Percentiles rank a stretch among this genome's conserved stretches.
These are phyloP conservation scores for Tuber magnatum DNA, from an alignment of 495 filamentous ascomycete species.

Conservation along the genomic window DNA sequence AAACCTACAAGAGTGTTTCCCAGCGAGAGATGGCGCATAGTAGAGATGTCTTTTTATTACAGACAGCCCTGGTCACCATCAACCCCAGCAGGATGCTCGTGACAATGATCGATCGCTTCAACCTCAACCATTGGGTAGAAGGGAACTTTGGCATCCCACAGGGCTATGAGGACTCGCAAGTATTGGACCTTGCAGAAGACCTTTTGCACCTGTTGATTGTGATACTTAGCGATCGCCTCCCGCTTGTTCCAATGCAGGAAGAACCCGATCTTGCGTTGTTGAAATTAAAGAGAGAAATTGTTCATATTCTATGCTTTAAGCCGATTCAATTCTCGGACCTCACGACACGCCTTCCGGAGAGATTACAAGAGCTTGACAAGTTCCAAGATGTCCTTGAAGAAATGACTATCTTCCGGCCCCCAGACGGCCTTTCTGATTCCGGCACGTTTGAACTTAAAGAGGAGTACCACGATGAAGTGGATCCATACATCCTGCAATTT, in stretches of 20 bases:
- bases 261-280: conserved; percentile 58
- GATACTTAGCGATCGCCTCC: conserved; percentile 76
- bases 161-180: conserved; percentile 73
- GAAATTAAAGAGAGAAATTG: conserved; percentile 78
- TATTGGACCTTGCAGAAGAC: conserved; percentile 88
- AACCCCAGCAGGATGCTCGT: conserved; percentile 77
- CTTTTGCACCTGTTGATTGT: conserved; percentile 91
- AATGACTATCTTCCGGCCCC: conserved; percentile 79
- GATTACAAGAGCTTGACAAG: conserved; percentile 71
- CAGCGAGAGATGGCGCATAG: conserved; percentile 88
- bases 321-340: conserved; percentile 91
- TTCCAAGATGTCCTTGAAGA: conserved; percentile 75
- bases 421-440: conserved; percentile 83
- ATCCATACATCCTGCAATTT: conserved; percentile 92
- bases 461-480: conserved; percentile 72
- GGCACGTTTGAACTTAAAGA: conserved; percentile 90
- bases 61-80: conserved; percentile 81
- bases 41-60: conserved; percentile 88
- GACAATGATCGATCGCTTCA: conserved; percentile 83
- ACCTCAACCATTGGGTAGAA: conserved; percentile 80
- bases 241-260: conserved; percentile 64
- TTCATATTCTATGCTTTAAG: conserved; percentile 91
- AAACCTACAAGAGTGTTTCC: conserved; percentile 77
- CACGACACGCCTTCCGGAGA: conserved; percentile 69
- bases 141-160: conserved; percentile 63